Evolutionary conservation across 352 stramenopile species (phyloP).

Genomic region (Phytophthora sansomeana): DNA sequence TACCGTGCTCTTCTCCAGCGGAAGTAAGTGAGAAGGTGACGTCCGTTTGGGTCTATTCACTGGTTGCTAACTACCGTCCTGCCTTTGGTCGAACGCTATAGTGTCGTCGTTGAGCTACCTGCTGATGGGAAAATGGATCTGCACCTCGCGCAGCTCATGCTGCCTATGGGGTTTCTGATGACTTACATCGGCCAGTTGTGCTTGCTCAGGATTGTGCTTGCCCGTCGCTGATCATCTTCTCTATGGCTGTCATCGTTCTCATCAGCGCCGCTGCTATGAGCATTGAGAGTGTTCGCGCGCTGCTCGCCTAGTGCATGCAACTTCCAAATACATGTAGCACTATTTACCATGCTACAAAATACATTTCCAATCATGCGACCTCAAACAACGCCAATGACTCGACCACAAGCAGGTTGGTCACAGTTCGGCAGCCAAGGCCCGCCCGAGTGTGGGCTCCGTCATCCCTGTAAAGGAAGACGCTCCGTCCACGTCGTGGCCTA

Average conservation of each 20-base stretch:
- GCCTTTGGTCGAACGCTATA: constrained; percentile 21
- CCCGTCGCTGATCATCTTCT: constrained; percentile 75
- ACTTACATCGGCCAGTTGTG: constrained; percentile 69
- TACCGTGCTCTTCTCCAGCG: constrained; percentile 74
- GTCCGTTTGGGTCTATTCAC: not conserved
- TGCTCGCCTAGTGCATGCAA: not conserved
- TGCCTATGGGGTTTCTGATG: constrained; percentile 66
- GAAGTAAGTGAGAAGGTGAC: constrained; percentile 72
- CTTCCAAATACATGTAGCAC: not conserved
- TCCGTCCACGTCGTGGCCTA: not conserved
- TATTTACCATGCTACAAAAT: too few relatives aligned
- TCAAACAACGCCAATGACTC: not conserved
- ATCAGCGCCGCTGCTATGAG: constrained; percentile 62
- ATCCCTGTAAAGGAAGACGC: not conserved
- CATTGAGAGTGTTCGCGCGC: constrained; percentile 55
- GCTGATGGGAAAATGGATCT: constrained; percentile 61
- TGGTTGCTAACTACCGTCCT: constrained; percentile 3
- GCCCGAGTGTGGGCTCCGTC: not conserved
- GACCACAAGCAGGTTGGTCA: not conserved
- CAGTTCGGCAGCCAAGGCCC: not conserved
- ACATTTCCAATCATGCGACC: too few relatives aligned
- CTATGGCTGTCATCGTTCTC: constrained; percentile 65
- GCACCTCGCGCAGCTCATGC: constrained; percentile 50
- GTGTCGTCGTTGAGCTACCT: constrained; percentile 76
- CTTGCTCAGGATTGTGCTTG: constrained; percentile 59